A percentile compares a stretch with the other conserved stretches of the same genome.
phyloP scores from a whole-genome alignment of 176 grass and related monocot species.

The Rhynchospora pubera region DNA sequence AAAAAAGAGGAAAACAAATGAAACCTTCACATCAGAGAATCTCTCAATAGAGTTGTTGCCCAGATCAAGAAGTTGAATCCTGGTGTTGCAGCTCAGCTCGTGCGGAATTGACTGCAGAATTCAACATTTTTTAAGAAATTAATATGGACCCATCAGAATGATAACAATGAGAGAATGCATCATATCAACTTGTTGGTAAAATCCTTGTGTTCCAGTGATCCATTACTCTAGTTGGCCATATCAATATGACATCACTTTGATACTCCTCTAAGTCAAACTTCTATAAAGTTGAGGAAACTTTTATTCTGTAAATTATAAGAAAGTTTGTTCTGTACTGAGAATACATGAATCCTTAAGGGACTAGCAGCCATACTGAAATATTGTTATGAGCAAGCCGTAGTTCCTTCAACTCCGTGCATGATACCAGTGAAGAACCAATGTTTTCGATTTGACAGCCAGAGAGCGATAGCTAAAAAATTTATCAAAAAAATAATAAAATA shows the following conservation, averaged over 20 bases:
- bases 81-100: slow-evolving; percentile 61
- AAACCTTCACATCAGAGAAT: slow-evolving; percentile 70
- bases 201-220: not conserved
- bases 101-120: slow-evolving; percentile 55
- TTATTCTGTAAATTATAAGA: not conserved
- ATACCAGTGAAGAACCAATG: slow-evolving; percentile 67
- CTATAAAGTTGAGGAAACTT: not conserved
- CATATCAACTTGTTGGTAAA: not conserved
- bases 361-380: slow-evolving; percentile 56
- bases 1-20: slow-evolving; percentile 10
- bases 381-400: slow-evolving; percentile 74
- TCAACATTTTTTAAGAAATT: not conserved
- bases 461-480: slow-evolving; percentile 49
- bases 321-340: not conserved
- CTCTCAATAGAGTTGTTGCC: slow-evolving; percentile 80
- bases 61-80: slow-evolving; percentile 72
- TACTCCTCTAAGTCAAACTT: not conserved
- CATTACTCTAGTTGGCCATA: not conserved
- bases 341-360: not conserved
- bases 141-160: slow-evolving; percentile 10
- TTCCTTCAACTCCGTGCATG: slow-evolving; percentile 75
- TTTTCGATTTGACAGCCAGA: slow-evolving; percentile 79
- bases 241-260: not conserved
- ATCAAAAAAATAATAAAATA: not conserved
- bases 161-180: not conserved